phyloP scores from a whole-genome alignment of 2,329 filamentous ascomycete species.

The Tolypocladium paradoxum region DNA sequence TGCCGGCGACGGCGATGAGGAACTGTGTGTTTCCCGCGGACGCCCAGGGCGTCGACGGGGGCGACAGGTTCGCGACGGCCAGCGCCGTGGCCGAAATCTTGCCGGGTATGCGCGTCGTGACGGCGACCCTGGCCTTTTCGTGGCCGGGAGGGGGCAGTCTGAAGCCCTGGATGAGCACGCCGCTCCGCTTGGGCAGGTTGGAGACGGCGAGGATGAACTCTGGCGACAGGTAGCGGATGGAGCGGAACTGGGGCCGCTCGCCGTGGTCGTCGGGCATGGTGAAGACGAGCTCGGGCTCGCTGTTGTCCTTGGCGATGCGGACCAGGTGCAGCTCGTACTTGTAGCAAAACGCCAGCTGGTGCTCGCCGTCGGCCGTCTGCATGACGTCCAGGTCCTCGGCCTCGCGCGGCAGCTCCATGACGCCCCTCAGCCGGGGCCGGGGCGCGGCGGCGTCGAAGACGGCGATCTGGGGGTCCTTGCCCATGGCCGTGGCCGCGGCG shows the following conservation, averaged over 20 bases:
- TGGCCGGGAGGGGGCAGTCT: slow-evolving; percentile 33
- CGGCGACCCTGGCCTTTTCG: slow-evolving; percentile 36
- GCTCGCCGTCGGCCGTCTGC: slow-evolving; percentile 50
- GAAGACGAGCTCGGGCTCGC: slow-evolving; percentile 43
- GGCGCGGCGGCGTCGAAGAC: slow-evolving; percentile 56
- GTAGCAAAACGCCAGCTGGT: slow-evolving; percentile 68
- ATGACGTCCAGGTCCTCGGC: slow-evolving; percentile 60
- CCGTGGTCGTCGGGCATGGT: slow-evolving; percentile 39
- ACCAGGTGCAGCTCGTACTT: slow-evolving; percentile 64
- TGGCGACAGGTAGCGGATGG: slow-evolving; percentile 47
- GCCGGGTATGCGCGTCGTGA: slow-evolving; percentile 48
- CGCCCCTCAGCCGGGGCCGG: slow-evolving; percentile 33
- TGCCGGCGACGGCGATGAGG: slow-evolving; percentile 67
- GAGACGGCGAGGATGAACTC: slow-evolving; percentile 46
- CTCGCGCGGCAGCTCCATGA: slow-evolving; percentile 41
- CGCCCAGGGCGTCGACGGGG: slow-evolving; percentile 35
- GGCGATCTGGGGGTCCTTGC: slow-evolving; percentile 65
- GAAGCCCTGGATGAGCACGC: slow-evolving; percentile 45
- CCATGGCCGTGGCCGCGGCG: slow-evolving; percentile 68
- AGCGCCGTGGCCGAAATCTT: slow-evolving; percentile 66
- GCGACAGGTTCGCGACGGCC: slow-evolving; percentile 60
- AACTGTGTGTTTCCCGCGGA: slow-evolving; percentile 60
- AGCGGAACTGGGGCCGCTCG: slow-evolving; percentile 41
- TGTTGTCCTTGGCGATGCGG: slow-evolving; percentile 39
- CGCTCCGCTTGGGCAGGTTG: slow-evolving; percentile 48